These are phyloP conservation scores for Juglanconis sp. DNA, from an alignment of 2,329 filamentous ascomycete species.

Conservation along the genomic window DNA sequence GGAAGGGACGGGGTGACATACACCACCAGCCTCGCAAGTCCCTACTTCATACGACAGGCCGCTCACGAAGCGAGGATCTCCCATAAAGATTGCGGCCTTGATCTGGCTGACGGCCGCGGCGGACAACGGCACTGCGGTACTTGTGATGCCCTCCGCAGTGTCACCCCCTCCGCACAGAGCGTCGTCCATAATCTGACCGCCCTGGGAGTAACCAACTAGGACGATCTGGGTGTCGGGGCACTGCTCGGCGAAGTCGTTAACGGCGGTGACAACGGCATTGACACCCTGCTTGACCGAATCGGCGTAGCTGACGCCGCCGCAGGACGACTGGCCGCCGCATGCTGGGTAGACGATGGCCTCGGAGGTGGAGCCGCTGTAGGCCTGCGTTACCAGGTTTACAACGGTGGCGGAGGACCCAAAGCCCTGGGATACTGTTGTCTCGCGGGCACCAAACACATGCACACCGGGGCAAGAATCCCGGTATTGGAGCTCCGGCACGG, in stretches of 20 bases:
- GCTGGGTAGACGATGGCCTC: conserved; percentile 59
- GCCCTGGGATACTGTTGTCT: conserved; percentile 47
- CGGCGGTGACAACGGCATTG: conserved; percentile 54
- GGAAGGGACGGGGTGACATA: conserved; percentile 36
- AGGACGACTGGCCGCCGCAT: conserved; percentile 57
- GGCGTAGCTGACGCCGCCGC: conserved; percentile 58
- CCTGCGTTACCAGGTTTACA: conserved; percentile 45
- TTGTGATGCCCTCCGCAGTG: conserved; percentile 40
- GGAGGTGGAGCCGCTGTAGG: conserved; percentile 48
- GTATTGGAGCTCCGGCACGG: conserved; percentile 24
- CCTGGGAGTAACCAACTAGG: conserved; percentile 62
- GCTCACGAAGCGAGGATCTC: conserved; percentile 54
- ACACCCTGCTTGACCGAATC: conserved; percentile 57
- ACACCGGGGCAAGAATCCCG: conserved; percentile 43
- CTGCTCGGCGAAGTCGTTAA: conserved; percentile 53
- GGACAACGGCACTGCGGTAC: conserved; percentile 40
- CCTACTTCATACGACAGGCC: conserved; percentile 59
- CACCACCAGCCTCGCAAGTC: conserved; percentile 55
- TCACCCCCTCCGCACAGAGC: conserved; percentile 60
- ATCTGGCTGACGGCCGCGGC: conserved; percentile 50
- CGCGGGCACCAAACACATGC: conserved; percentile 45
- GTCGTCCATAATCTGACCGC: conserved; percentile 62
- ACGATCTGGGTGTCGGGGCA: conserved; percentile 58
- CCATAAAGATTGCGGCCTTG: conserved; percentile 64
- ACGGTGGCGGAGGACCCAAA: conserved; percentile 50